Evolutionary conservation across 2,329 filamentous ascomycete species (phyloP), one percentile per base, ranked within the genome.

Genomic region (Sphaerostilbella broomeana): DNA sequence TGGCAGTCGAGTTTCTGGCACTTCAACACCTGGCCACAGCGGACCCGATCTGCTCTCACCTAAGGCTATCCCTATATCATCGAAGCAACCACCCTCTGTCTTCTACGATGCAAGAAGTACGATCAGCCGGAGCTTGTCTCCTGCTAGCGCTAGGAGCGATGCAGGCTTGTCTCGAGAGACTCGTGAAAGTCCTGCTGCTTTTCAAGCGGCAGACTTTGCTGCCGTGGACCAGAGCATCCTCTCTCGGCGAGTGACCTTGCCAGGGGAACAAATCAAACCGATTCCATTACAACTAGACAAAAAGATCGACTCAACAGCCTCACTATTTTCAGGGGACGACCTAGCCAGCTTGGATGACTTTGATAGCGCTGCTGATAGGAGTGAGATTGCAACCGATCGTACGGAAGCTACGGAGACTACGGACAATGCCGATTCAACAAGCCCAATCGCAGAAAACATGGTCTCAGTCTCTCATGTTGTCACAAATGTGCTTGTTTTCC

Each of bases 401-500:
- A 44, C 42, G 4, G 38, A 27, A 16, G 18, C 19, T 16, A 47
- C 53, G 1, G 59, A 58, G 38, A 49, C 51, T 16, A 38, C 29
- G 8, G 30, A 50, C 22, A 20, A 40, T 10, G 43, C 50, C 24
- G 42, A 42, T 21, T 29, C 31, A 15, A 37, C 42, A 10, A 42
- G 42, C 19, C 15, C 29, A 16, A 31, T 35, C n/a, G 28, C 13
- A 7, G 47, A 47, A 12, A 40, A 44, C 55, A 70, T 69, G 8
- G 81, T 79, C 6, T 86, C 81, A 6, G 75, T 92, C 4, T 86
- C 82, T 27, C 85, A 90, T 56, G 68, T 90, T 9, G 65, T 92
- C 46, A 90, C 85, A 5, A 92, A 90, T 57, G 77, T 84, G 27
- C 76, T 90, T 42, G 75, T 90, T 35, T 67, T 88, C 42, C 86